Percentiles rank a stretch among this genome's conserved stretches.
Evolutionary conservation across 2,329 filamentous ascomycete species (phyloP).

Genomic region (Botrytis tulipae): DNA sequence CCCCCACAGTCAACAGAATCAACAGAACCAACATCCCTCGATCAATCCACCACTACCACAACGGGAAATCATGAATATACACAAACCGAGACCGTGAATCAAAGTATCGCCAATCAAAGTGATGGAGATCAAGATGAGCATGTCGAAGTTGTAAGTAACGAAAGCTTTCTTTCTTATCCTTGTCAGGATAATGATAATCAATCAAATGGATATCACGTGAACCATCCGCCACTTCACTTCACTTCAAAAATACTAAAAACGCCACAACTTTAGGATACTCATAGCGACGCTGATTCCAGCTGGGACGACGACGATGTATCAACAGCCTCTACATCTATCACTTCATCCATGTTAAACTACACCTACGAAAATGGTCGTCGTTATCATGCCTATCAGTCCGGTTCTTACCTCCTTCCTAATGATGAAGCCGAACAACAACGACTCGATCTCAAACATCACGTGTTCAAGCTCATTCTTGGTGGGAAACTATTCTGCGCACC

Average conservation of each 20-base stretch:
- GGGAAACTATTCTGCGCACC: slow-evolving; percentile 50
- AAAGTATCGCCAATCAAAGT: background rate
- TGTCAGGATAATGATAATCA: background rate
- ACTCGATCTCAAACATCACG: slow-evolving; percentile 50
- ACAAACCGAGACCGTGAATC: background rate
- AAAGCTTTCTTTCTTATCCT: background rate
- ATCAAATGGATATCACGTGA: background rate
- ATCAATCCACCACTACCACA: background rate
- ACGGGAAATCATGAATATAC: background rate
- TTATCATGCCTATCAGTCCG: slow-evolving; percentile 56
- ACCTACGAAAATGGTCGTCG: slow-evolving; percentile 57
- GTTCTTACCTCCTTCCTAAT: slow-evolving; percentile 57
- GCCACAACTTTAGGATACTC: slow-evolving; percentile 3
- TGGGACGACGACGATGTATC: slow-evolving; percentile 10
- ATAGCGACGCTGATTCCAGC: slow-evolving; percentile 15
- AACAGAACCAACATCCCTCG: background rate
- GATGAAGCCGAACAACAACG: slow-evolving; percentile 59
- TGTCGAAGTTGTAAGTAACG: slow-evolving; percentile 12
- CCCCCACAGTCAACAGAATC: background rate
- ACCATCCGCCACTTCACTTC: background rate
- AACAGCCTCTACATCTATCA: slow-evolving; percentile 25
- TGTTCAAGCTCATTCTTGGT: slow-evolving; percentile 31
- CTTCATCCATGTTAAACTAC: slow-evolving; percentile 48
- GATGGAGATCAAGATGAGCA: slow-evolving; percentile 10
- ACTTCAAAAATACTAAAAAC: background rate